A percentile compares a stretch with the other conserved stretches of the same genome.
These are phyloP conservation scores for Wickerhamiella sorbophila DNA, from an alignment of 805 yeast species.

Conservation along the genomic window DNA sequence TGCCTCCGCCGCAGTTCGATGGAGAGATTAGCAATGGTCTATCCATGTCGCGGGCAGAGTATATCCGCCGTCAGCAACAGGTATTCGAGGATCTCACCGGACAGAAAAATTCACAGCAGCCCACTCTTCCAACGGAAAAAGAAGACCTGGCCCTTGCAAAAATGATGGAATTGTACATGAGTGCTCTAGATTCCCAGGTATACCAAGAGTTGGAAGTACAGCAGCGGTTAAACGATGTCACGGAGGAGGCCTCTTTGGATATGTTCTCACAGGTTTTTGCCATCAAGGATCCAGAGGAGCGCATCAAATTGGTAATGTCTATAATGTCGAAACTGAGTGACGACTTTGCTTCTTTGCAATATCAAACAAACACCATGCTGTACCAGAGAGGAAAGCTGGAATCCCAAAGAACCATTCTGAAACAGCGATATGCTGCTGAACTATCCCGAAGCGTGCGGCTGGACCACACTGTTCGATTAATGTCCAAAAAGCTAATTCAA, in stretches of 20 bases:
- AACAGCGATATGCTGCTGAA: constrained; percentile 8
- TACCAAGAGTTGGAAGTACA: not conserved
- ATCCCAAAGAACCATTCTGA: constrained; percentile 6
- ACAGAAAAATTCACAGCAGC: not conserved
- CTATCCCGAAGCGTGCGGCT: constrained; percentile 7
- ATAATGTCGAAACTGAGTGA: not conserved
- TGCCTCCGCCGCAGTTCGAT: not conserved
- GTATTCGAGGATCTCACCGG: constrained; percentile 1
- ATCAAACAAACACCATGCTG: not conserved
- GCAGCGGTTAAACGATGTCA: not conserved
- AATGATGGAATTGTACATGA: not conserved
- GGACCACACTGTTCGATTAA: constrained; percentile 8
- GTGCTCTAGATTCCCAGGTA: not conserved
- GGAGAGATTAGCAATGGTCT: not conserved
- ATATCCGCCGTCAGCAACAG: not conserved
- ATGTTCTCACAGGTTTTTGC: not conserved
- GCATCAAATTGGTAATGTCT: not conserved
- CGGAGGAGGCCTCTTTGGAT: not conserved
- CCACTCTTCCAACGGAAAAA: not conserved
- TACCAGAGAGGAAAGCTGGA: constrained; percentile 7
- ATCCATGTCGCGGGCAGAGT: not conserved
- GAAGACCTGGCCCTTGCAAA: not conserved
- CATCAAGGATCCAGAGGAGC: not conserved
- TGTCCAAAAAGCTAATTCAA: constrained; percentile 5
- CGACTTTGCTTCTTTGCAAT: not conserved